Evolutionary conservation across 257 asterid genomes (phyloP), one percentile per base, ranked within the genome.

Genomic region (Euphrasia confusa): DNA sequence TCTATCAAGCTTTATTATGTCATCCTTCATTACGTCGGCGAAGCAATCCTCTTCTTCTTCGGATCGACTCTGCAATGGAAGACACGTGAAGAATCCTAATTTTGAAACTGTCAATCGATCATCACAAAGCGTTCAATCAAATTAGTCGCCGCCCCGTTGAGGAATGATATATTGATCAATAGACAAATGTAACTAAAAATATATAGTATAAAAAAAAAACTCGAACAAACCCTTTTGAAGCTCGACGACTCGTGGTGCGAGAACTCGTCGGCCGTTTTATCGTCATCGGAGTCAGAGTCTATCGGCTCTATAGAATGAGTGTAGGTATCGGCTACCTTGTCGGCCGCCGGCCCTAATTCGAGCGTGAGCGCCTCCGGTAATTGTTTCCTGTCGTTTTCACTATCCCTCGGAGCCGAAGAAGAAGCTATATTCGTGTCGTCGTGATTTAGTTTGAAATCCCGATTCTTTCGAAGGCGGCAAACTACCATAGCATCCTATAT

Each of bases 11-110:
- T 74, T 68, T 12, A 91, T 71, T 54, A 91, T 91, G 70, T 91
- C 92, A 54, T 91, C 95, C 64, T 86, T 77, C 94, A 91, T 77
- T 69, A 91, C 82, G 70, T 91, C 98, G 0, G 95, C 95, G 57
- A 79, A 88, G 1, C 82, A 91, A 63, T 91, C 96, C 14, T 88
- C 98, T 63, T 80, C 96, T 21, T 71, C 79, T 1, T 52, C 0
- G 24, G 1, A 68, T 18, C 44, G 5, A 63, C 68, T 78, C 95
- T 86, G 81, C 35, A 67, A 63, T 21, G 0, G 24, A 21, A 21
- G 10, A 58, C 7, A 13, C 44, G 33, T 30, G 69, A 6, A 39
- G 37, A 44, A 55, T 18, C 61, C 47, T 53, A 54, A 57, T 42
- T 4, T n/a, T 28, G 11, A 37, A 1, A 37, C 42, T 37, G 42